Evolutionary conservation across 2,329 filamentous ascomycete species (phyloP), one percentile per base, ranked within the genome.

Genomic region (Xylariaceae sp.): DNA sequence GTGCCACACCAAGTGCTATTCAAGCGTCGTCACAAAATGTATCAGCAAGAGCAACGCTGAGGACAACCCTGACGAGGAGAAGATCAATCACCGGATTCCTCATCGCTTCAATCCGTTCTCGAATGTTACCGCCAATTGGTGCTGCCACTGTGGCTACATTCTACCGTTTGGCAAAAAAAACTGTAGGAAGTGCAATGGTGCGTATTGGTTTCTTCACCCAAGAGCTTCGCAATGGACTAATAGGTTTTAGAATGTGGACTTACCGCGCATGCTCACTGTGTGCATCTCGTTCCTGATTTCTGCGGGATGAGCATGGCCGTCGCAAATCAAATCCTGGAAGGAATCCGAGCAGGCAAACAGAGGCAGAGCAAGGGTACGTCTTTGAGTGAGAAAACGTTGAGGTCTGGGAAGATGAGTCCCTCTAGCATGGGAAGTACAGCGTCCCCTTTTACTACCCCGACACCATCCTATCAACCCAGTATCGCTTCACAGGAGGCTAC

Each of bases 1-100:
- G 36, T 99, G 94, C 71, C 94, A 99, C 71, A 92, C 90, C 62
- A 96, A 97, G 72, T 99, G 94, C 68, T 99, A 97, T 70, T 75
- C 83, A 14, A 95, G 91, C 69, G 94, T 99, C 42, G 94, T 99
- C 61, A 99, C 94, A 56, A 99, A 99, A 72, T 99, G 94, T 74
- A 99, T 99, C 70, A 97, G 92, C 74, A 97, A 99, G 70, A 96
- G 92, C 55, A 99, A 99, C 67, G 92, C 94, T 56, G 94, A 99
- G 70, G 95, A 90, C 6, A 94, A 99, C 68, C 92, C 94, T 18
- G 94, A 99, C 71, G 94, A 99, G 71, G 94, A 96, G 72, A 99
- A 97, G 77, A 95, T 99, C 81, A 99, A 99, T 68, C 94, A 99
- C 68, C 89, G 94, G 57, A 99, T 99, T 66, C 94, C 94, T 9